phyloP scores from a whole-genome alignment of 176 grass and related monocot species.

The Pharus latifolius region DNA sequence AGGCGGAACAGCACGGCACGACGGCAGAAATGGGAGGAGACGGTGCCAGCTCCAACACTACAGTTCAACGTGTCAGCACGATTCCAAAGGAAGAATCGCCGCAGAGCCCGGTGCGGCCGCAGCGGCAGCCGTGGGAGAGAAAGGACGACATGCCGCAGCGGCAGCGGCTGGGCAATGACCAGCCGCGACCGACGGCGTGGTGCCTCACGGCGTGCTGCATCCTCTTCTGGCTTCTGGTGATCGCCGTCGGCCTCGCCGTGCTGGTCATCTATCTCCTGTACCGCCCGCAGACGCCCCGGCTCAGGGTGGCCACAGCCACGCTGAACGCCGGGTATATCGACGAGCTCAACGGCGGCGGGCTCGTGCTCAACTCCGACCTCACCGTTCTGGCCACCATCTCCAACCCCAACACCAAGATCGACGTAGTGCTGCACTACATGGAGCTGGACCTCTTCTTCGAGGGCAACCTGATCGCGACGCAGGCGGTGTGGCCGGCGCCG shows the following conservation, averaged over 20 bases:
- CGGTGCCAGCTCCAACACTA: too few species aligned
- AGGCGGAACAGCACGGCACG: neutral
- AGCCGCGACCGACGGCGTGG: neutral
- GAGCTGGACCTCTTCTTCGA: constrained; percentile 77
- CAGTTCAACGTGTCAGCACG: too few species aligned
- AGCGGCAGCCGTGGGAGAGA: too few species aligned
- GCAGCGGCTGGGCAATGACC: too few species aligned
- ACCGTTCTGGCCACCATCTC: constrained; percentile 49
- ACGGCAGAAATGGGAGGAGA: too few species aligned
- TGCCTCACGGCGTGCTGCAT: constrained; percentile 42
- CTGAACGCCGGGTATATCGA: constrained; percentile 73
- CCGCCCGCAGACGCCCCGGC: constrained; percentile 48
- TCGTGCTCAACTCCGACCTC: constrained; percentile 64
- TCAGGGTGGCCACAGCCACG: constrained; percentile 48
- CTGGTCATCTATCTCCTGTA: constrained; percentile 68
- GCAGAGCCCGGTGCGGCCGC: too few species aligned
- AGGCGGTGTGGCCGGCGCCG: constrained; percentile 33
- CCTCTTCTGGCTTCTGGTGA: constrained; percentile 57
- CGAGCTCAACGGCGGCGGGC: constrained; percentile 8
- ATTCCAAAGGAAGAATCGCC: too few species aligned
- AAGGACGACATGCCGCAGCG: too few species aligned
- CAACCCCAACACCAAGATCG: constrained; percentile 63
- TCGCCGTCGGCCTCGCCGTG: constrained; percentile 43
- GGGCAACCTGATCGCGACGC: constrained; percentile 37
- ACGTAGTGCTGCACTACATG: constrained; percentile 48